phyloP scores from a whole-genome alignment of 306 rosid species.

The Lotus japonicus region DNA sequence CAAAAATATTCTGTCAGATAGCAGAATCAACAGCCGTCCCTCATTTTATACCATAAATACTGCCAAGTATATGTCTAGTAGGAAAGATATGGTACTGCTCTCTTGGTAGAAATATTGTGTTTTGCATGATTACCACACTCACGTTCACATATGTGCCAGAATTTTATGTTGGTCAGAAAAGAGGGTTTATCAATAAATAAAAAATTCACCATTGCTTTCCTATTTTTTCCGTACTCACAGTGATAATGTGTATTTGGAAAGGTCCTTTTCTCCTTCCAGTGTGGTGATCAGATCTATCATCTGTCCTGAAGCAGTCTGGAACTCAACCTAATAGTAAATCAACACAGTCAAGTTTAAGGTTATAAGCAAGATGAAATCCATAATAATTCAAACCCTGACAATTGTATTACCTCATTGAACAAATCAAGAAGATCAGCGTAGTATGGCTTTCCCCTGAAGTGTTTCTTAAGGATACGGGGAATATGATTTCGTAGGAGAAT shows the following conservation, averaged over 20 bases:
- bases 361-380: slow-evolving; percentile 9
- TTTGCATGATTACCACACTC: background rate
- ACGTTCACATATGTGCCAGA: background rate
- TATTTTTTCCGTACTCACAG: slow-evolving; percentile 48
- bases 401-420: slow-evolving; percentile 65
- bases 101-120: background rate
- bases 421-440: slow-evolving; percentile 82
- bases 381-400: slow-evolving; percentile 11
- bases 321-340: slow-evolving; percentile 62
- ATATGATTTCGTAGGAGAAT: slow-evolving; percentile 69
- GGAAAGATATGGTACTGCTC: background rate
- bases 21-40: too few species aligned
- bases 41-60: too few species aligned
- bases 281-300: slow-evolving; percentile 94
- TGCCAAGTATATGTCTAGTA: too few species aligned
- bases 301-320: slow-evolving; percentile 96
- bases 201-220: too few species aligned
- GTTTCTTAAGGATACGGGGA: slow-evolving; percentile 65
- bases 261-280: slow-evolving; percentile 84
- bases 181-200: background rate
- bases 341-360: slow-evolving; percentile 5
- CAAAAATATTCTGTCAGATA: too few species aligned
- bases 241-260: slow-evolving; percentile 69
- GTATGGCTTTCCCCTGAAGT: slow-evolving; percentile 73
- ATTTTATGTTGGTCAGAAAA: background rate